These are phyloP conservation scores for Trichophaea hybrida DNA, from an alignment of 2,329 filamentous ascomycete genomes.

Conservation along the genomic window DNA sequence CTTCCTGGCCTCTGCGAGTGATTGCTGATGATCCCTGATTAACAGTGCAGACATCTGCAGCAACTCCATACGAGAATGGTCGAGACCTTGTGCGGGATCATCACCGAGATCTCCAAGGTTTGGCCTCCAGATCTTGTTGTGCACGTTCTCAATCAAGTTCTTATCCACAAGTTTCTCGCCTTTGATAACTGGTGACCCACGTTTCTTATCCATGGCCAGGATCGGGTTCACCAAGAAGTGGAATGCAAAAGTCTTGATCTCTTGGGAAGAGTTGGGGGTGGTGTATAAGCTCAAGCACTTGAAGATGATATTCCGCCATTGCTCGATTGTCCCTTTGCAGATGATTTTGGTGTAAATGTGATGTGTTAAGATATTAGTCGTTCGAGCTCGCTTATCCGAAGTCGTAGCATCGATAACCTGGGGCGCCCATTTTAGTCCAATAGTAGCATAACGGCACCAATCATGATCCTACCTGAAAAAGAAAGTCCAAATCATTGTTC, in stretches of 20 bases:
- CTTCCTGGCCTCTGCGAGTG: slow-evolving; percentile 81
- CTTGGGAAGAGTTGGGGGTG: slow-evolving; percentile 62
- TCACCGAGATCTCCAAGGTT: slow-evolving; percentile 70
- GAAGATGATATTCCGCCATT: slow-evolving; percentile 67
- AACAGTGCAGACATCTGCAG: slow-evolving; percentile 88
- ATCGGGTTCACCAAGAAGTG: slow-evolving; percentile 91
- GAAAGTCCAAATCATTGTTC: slow-evolving; percentile 61
- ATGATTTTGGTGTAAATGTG: slow-evolving; percentile 82
- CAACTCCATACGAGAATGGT: slow-evolving; percentile 90
- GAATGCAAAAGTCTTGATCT: slow-evolving; percentile 82
- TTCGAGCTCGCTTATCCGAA: slow-evolving; percentile 59
- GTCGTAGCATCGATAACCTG: slow-evolving; percentile 60
- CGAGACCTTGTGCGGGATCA: slow-evolving; percentile 69
- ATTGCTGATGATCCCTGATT: slow-evolving; percentile 82
- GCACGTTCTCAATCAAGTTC: slow-evolving; percentile 74
- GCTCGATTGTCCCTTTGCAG: slow-evolving; percentile 67
- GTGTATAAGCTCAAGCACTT: slow-evolving; percentile 81
- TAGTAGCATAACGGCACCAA: neutral
- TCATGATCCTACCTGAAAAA: slow-evolving; percentile 51
- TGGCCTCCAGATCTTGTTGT: slow-evolving; percentile 85
- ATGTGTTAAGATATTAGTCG: slow-evolving; percentile 55
- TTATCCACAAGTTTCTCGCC: slow-evolving; percentile 68
- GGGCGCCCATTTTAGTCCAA: slow-evolving; percentile 9
- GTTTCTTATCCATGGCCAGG: slow-evolving; percentile 88
- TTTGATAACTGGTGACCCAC: slow-evolving; percentile 52